A percentile compares a stretch with the other conserved stretches of the same genome.
phyloP scores from a whole-genome alignment of 106 monocot species.

The Apostasia shenzhenica region DNA sequence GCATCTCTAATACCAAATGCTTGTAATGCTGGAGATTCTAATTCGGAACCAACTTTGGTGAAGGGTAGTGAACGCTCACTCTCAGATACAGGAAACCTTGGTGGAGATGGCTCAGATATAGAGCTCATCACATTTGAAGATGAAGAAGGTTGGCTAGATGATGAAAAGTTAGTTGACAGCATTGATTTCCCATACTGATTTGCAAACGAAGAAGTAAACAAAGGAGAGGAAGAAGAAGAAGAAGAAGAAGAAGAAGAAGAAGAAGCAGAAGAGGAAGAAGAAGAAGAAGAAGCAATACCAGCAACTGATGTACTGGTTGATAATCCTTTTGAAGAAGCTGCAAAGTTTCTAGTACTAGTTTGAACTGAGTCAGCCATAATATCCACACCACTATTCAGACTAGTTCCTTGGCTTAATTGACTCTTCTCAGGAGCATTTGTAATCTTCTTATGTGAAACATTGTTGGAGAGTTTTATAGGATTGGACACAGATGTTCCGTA shows the following conservation, averaged over 20 bases:
- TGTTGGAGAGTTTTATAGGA: constrained; percentile 7
- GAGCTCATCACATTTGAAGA: not conserved
- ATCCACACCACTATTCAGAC: constrained; percentile 16
- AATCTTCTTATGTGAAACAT: constrained; percentile 12
- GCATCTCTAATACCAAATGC: not conserved
- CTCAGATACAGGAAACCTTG: not conserved
- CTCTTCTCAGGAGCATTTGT: constrained; percentile 2
- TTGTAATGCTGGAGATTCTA: constrained; percentile 10
- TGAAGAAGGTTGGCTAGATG: constrained; percentile 11
- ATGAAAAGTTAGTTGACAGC: not conserved
- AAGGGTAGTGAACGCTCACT: not conserved
- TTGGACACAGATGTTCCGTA: constrained; percentile 1
- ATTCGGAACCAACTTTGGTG: constrained; percentile 13
- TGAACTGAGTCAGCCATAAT: not conserved
- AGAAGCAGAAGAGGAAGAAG: not conserved
- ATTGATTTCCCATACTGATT: constrained; percentile 4
- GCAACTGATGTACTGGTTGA: constrained; percentile 5
- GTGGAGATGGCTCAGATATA: constrained; percentile 8
- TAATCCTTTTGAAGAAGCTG: not conserved
- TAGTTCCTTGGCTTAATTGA: constrained; percentile 15
- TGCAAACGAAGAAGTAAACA: not conserved
- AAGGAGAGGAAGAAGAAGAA: constrained; percentile 6
- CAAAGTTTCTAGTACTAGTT: constrained; percentile 8
- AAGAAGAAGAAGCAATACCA: constrained; percentile 8
- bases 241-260: constrained; percentile 2